Evolutionary conservation across 2,329 filamentous ascomycete species (phyloP).

Genomic region (Neospermospora avenae): DNA sequence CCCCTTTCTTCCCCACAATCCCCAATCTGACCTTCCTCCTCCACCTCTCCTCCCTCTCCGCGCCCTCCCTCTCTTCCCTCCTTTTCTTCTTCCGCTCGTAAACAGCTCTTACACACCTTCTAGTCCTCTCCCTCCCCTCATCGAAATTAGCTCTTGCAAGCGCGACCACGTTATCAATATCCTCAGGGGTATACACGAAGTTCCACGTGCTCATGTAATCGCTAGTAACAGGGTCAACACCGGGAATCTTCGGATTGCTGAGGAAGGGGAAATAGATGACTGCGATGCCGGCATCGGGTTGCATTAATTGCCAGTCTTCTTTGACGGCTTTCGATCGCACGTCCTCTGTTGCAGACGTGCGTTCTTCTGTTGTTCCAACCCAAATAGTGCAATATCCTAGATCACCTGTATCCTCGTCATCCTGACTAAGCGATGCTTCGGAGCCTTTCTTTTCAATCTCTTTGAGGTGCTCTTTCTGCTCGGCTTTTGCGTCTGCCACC

Average conservation of each 20-base stretch:
- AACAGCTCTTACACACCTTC: constrained; percentile 76
- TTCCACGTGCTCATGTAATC: constrained; percentile 98
- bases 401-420: constrained; percentile 50
- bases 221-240: constrained; percentile 76
- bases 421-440: constrained; percentile 16
- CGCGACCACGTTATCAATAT: constrained; percentile 80
- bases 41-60: constrained; percentile 40
- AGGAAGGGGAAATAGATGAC: constrained; percentile 90
- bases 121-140: constrained; percentile 76
- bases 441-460: constrained; percentile 31
- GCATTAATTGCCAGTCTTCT: constrained; percentile 68
- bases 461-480: constrained; percentile 40
- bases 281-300: constrained; percentile 78
- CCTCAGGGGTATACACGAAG: constrained; percentile 88
- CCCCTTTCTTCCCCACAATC: constrained; percentile 53
- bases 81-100: constrained; percentile 84
- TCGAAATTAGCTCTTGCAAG: constrained; percentile 84
- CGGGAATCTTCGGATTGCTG: constrained; percentile 73
- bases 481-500: constrained; percentile 55
- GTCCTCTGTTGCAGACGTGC: constrained; percentile 53
- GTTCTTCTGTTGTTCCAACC: constrained; percentile 82
- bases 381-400: constrained; percentile 92
- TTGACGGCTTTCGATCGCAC: constrained; percentile 45
- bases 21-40: constrained; percentile 49
- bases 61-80: constrained; percentile 53